phyloP scores from a whole-genome alignment of 345 rosid genomes.

The Moricandia moricandioides region DNA sequence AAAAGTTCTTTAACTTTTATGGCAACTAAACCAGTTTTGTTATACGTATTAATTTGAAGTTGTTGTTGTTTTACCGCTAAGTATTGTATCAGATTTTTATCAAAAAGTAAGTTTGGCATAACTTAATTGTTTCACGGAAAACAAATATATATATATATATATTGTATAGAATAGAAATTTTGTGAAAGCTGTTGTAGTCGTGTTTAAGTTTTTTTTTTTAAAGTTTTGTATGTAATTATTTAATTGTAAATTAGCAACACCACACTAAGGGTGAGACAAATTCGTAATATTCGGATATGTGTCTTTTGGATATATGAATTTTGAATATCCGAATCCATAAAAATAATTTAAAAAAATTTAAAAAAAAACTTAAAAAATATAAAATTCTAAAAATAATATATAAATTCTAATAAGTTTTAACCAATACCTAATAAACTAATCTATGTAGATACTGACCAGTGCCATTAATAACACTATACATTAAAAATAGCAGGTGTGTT shows the following conservation, averaged over 20 bases:
- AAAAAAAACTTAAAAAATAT: no score
- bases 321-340: no score
- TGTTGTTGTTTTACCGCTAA: neutral
- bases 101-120: neutral
- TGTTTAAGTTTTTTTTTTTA: neutral
- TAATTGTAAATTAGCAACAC: neutral
- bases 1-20: neutral
- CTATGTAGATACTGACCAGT: slow-evolving; percentile 7
- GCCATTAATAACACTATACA: neutral
- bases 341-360: no score
- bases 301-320: no score
- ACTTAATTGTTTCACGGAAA: neutral
- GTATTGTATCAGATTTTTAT: no score
- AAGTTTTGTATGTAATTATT: neutral
- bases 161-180: neutral
- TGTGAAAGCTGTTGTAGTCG: neutral
- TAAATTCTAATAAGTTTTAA: no score
- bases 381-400: no score
- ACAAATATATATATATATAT: no score
- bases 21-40: neutral
- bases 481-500: slow-evolving; percentile 1
- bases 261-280: no score
- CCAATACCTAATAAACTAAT: neutral
- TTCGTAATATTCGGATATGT: no score
- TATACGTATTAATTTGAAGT: neutral